phyloP scores from a whole-genome alignment of 495 filamentous ascomycete genomes.

The Neurospora intermedia region DNA sequence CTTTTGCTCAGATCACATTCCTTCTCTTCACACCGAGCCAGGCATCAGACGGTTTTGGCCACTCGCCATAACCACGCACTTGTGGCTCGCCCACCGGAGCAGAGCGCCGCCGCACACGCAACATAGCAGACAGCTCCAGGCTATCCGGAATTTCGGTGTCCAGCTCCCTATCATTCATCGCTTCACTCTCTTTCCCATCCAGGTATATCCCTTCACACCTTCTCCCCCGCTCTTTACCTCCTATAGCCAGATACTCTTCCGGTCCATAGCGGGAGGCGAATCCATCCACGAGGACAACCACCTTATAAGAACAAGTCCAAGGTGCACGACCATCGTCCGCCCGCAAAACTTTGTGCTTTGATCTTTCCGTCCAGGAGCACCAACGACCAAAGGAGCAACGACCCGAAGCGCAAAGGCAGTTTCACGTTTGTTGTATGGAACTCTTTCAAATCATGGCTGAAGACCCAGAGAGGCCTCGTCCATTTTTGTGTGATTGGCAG shows the following conservation, averaged over 20 bases:
- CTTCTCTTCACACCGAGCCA: neutral
- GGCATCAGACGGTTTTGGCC: neutral
- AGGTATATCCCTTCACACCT: neutral
- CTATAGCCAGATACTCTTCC: neutral
- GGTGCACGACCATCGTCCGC: neutral
- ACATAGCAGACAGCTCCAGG: neutral
- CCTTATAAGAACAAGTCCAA: neutral
- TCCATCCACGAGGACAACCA: neutral
- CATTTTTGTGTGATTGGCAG: constrained; percentile 44
- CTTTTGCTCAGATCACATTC: neutral
- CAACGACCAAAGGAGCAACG: neutral
- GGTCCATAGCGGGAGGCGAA: neutral
- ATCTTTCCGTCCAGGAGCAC: neutral
- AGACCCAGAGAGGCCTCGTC: constrained; percentile 21
- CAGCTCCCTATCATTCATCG: neutral
- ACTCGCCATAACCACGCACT: neutral
- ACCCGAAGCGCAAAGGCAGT: neutral
- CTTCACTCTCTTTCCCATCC: neutral
- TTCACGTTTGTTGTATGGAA: neutral
- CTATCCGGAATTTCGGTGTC: neutral
- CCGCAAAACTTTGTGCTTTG: constrained; percentile 1
- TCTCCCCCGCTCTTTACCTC: neutral
- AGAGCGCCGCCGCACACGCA: neutral
- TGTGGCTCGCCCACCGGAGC: neutral
- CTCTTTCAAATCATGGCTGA: neutral